These are phyloP conservation scores for Lasiodiplodia sp. DNA, from an alignment of 2,329 filamentous ascomycete genomes.

Conservation along the genomic window DNA sequence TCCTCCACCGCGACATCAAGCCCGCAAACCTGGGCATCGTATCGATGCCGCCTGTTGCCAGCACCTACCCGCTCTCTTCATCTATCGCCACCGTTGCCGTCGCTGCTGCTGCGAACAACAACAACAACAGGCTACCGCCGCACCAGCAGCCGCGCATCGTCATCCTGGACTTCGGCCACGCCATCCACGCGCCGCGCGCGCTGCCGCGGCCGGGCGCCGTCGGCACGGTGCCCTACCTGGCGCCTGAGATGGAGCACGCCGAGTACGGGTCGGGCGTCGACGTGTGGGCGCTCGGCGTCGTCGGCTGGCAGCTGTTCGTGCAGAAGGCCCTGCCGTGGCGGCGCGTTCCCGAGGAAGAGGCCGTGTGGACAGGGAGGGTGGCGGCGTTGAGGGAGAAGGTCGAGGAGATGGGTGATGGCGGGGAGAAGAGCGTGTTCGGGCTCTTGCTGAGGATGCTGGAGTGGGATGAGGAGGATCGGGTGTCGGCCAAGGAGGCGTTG, in stretches of 20 bases:
- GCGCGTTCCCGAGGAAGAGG: constrained; percentile 5
- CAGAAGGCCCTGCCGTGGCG: constrained; percentile 2
- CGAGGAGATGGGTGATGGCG: not conserved
- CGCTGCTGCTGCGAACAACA: not conserved
- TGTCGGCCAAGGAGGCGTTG: not conserved
- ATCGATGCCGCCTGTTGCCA: not conserved
- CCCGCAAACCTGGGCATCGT: constrained; percentile 29
- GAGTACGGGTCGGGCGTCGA: constrained; percentile 2
- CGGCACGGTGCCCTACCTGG: constrained; percentile 27
- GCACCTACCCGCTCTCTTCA: not conserved
- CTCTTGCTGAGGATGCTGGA: constrained; percentile 5
- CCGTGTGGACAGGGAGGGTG: not conserved
- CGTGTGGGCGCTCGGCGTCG: constrained; percentile 13
- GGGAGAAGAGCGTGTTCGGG: not conserved
- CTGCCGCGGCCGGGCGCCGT: constrained; percentile 5
- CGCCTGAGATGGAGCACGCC: constrained; percentile 22
- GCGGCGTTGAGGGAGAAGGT: not conserved
- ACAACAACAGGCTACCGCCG: not conserved
- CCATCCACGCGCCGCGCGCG: not conserved
- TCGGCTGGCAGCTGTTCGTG: constrained; percentile 18
- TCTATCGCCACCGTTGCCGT: not conserved
- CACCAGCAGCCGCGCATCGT: not conserved
- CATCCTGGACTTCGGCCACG: constrained; percentile 27
- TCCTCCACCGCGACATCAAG: constrained; percentile 31
- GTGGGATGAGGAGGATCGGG: not conserved